Conservation (phyloP, 106 monocot species). For the Dendrobium nobile region DNA sequence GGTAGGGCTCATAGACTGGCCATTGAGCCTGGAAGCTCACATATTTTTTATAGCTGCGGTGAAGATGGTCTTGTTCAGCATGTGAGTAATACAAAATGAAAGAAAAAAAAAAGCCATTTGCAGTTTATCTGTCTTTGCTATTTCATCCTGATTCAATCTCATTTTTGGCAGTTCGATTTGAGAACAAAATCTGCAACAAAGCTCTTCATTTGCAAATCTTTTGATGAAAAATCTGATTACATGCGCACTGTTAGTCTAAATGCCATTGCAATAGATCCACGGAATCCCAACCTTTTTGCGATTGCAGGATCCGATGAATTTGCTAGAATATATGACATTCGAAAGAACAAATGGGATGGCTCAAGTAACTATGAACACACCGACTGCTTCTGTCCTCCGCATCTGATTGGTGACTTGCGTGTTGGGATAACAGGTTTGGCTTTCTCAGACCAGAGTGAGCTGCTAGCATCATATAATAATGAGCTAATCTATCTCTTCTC, state of each 20-base stretch:
- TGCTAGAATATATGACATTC: conserved; percentile 70
- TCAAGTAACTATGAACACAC: conserved; percentile 20
- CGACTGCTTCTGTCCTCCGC: conserved; percentile 57
- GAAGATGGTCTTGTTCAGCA: conserved; percentile 64
- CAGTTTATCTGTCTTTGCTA: neutral
- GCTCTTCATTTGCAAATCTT: conserved; percentile 53
- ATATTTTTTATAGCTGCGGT: conserved; percentile 77
- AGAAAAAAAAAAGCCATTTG: neutral
- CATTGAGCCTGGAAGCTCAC: conserved; percentile 72
- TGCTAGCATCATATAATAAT: conserved; percentile 62
- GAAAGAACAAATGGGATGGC: conserved; percentile 41
- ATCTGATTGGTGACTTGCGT: conserved; percentile 35
- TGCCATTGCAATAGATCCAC: conserved; percentile 75
- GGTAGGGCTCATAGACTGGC: conserved; percentile 62
- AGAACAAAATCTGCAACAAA: conserved; percentile 41
- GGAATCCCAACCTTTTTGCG: conserved; percentile 60
- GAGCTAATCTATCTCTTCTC: conserved; percentile 77
- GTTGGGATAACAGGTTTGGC: conserved; percentile 79
- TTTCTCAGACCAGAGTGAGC: conserved; percentile 70
- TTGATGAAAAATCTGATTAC: conserved; percentile 15
- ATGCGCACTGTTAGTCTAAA: conserved; percentile 35
- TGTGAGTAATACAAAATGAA: conserved; percentile 21
- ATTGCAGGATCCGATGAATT: conserved; percentile 71
- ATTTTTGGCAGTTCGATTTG: conserved; percentile 59
- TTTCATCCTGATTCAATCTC: conserved; percentile 8